Conservation (phyloP, 495 filamentous ascomycete species). For the Penicillium fimorum region DNA sequence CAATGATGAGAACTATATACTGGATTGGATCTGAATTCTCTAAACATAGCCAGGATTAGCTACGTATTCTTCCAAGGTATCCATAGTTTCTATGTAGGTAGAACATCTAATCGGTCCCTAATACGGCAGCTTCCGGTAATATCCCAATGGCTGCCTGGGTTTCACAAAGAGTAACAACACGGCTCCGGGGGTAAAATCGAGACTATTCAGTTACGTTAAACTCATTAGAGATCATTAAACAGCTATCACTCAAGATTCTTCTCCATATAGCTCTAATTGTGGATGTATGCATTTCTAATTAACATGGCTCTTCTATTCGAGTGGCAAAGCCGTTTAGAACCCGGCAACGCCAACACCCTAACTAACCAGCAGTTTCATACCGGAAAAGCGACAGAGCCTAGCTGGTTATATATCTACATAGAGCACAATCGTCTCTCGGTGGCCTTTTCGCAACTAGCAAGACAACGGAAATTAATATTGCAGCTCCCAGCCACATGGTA, state of each 20-base stretch:
- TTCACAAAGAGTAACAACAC: constrained; percentile 11
- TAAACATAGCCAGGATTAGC: background rate
- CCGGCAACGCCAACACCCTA: background rate
- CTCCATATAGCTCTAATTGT: background rate
- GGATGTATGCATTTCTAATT: background rate
- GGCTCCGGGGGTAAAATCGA: constrained; percentile 3
- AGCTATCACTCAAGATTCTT: background rate
- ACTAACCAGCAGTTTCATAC: background rate
- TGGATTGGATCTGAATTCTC: background rate
- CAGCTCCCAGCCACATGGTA: no score
- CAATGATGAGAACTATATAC: background rate
- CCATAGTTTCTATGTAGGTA: no score
- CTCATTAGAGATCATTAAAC: background rate
- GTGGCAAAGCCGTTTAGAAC: background rate
- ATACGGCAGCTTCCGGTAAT: constrained; percentile 10
- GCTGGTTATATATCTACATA: no score
- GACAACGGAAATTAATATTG: no score
- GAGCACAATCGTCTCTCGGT: no score
- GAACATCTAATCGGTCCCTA: background rate
- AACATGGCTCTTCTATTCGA: background rate
- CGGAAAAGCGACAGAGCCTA: background rate
- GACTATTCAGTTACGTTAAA: background rate
- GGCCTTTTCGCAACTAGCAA: no score
- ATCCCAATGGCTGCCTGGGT: constrained; percentile 21
- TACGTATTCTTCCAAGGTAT: background rate